These are phyloP conservation scores for Diaporthe sp. DNA, from an alignment of 2,329 filamentous ascomycete genomes.

Conservation along the genomic window DNA sequence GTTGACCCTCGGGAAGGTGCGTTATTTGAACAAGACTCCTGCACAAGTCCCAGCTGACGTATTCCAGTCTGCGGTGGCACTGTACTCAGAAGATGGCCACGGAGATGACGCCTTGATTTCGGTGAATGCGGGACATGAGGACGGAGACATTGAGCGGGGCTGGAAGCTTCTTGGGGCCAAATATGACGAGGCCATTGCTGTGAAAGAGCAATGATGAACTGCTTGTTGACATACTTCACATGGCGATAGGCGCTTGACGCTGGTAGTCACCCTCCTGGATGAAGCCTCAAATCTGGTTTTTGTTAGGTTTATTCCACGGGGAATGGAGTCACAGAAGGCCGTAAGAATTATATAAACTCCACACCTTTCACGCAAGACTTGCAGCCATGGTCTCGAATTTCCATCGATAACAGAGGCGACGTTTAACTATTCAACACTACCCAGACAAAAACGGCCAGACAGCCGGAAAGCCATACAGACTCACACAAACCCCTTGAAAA, in stretches of 20 bases:
- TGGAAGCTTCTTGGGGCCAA: slow-evolving; percentile 28
- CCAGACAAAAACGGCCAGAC: neutral
- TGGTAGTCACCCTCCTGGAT: neutral
- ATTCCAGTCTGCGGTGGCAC: neutral
- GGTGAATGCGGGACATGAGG: neutral
- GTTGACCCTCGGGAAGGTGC: slow-evolving; percentile 67
- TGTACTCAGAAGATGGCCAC: slow-evolving; percentile 3
- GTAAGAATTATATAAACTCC: neutral
- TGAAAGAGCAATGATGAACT: neutral
- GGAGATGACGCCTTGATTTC: slow-evolving; percentile 20
- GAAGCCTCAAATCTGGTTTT: too few species aligned
- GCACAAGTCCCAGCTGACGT: neutral
- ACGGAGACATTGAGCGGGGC: neutral
- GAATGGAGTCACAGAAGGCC: neutral
- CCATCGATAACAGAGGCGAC: neutral
- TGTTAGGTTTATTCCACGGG: too few species aligned
- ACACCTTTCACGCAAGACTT: neutral
- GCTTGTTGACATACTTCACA: neutral
- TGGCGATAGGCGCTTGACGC: neutral
- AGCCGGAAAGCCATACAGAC: neutral
- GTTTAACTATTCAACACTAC: neutral
- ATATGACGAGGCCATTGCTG: slow-evolving; percentile 16
- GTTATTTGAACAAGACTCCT: slow-evolving; percentile 37
- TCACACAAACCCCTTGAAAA: neutral
- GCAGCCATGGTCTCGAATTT: neutral